Evolutionary conservation across 108 stramenopile species (phyloP), one percentile per base, ranked within the genome.

Genomic region (Cyclotella sp.): DNA sequence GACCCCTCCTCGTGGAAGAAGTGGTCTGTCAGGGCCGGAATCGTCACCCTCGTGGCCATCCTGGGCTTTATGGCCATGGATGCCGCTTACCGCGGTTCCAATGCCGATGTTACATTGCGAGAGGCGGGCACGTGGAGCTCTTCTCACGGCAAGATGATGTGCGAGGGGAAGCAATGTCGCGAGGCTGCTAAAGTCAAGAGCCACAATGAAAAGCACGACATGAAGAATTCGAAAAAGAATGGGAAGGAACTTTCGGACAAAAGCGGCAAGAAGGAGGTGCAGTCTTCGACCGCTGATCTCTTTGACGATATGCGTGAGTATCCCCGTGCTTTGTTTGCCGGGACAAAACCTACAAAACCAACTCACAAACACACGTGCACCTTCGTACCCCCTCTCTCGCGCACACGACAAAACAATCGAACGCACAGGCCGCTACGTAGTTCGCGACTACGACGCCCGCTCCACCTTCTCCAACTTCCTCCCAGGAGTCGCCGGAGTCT

Each of bases 401-500:
- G 27, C 19, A 58, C 24, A 34, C 22, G 24, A 30, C 60, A 57
- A 24, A 21, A 19, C 55, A 57, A 21, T 24, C 55, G 6, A 47
- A 47, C 24, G 51, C 18, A 49, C 60, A 92, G 87, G 88, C 47
- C 95, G 95, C 42, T 95, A 87, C 79, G 78, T 97, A 28, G 65
- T 94, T 76, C 91, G 88, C 28, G 92, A 97, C 76, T 97, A 79
- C 68, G 96, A 97, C 75, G 89, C 93, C 45, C 80, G 85, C 29
- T 88, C 93, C 29, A 90, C 93, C 57, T 91, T 93, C 72, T 84
- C 94, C 43, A 90, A 86, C 43, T 97, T 97, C 68, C 86, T 97
- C 47, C 93, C 96, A 43, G 96, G 93, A 49, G 89, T 95, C 24
- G 96, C 89, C 47, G 96, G 96, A 46, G 86, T 89, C 58, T 94